Evolutionary conservation across 2,329 filamentous ascomycete genomes (phyloP), one percentile per base, ranked within the genome.

Genomic region (Thyridium curvatum): DNA sequence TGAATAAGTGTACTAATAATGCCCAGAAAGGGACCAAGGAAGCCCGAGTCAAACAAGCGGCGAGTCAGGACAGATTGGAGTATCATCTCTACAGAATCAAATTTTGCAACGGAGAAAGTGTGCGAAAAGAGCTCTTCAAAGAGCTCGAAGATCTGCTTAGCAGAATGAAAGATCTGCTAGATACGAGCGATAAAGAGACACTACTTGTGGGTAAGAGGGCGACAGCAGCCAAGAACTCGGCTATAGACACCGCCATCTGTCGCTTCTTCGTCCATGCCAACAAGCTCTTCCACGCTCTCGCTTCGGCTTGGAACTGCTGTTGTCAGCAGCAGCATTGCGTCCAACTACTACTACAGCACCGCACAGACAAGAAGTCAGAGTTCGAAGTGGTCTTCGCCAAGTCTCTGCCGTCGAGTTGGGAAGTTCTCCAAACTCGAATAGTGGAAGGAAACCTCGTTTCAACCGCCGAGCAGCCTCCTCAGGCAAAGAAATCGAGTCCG

Each of bases 261-360:
- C 42, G 38, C 10, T 54, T 58, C 21, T 59, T 53, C 53, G 35
- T 38, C 8, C 40, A 48, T 2, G 53, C 54, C 2, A 41, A 43
- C 9, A 41, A 16, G 9, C 28, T 58, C 8, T 56, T 50, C 30
- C 45, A 46, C 12, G 48, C 46, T 0, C 42, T 56, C 3, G 16
- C 44, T 8, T 34, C 40, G 18, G 41, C 47, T 4, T 58, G 53
- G 52, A 43, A 41, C 4, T 55, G 52, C 29, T 29, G 29, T 8
- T 55, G 52, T 18, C 41, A 40, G 15, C 31, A 44, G 4, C 40
- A 52, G 4, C 52, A 56, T 32, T 35, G 15, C 2, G 46, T 49
- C 9, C 47, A 45, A 4, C 34, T 56, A 4, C 41, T 56, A 2
- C 47, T 58, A 4, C 45, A 52, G 13, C 51, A 57, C 30, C 47